A percentile compares a stretch with the other conserved stretches of the same genome.
Conservation (phyloP, 2,329 filamentous ascomycete genomes). For the Trichoderma semiorbis region DNA sequence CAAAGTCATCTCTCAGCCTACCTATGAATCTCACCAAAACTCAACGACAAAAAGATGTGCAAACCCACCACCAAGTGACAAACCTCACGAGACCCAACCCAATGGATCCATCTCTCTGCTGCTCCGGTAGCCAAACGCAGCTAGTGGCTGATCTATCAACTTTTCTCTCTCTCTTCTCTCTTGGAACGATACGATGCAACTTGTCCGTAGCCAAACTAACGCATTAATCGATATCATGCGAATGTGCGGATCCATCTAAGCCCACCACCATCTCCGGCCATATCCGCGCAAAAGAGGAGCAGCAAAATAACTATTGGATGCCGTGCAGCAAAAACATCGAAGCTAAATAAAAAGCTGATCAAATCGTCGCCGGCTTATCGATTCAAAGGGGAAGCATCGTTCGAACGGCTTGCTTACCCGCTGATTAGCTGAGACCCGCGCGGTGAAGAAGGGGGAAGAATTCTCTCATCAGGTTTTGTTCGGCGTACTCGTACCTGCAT, state of each 20-base stretch:
- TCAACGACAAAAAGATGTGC: not conserved
- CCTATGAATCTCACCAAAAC: not conserved
- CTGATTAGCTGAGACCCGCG: not conserved
- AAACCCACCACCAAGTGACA: not conserved
- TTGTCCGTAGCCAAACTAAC: not conserved
- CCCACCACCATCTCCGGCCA: not conserved
- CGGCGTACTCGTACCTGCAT: not conserved
- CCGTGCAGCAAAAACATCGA: not conserved
- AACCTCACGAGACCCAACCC: not conserved
- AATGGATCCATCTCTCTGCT: not conserved
- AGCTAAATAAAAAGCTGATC: not conserved
- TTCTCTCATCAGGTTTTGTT: not conserved
- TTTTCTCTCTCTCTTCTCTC: not conserved
- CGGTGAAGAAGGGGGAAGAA: not conserved
- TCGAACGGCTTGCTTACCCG: not conserved
- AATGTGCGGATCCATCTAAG: not conserved
- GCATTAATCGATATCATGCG: not conserved
- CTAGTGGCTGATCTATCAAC: not conserved
- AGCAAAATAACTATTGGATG: not conserved
- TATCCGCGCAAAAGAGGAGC: not conserved
- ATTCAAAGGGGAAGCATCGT: not conserved
- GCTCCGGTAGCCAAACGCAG: not conserved
- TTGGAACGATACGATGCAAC: not conserved
- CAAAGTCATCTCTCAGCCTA: not conserved
- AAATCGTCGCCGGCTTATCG: not conserved